phyloP scores from a whole-genome alignment of 441 rosid genomes.

The Adansonia gregorii region DNA sequence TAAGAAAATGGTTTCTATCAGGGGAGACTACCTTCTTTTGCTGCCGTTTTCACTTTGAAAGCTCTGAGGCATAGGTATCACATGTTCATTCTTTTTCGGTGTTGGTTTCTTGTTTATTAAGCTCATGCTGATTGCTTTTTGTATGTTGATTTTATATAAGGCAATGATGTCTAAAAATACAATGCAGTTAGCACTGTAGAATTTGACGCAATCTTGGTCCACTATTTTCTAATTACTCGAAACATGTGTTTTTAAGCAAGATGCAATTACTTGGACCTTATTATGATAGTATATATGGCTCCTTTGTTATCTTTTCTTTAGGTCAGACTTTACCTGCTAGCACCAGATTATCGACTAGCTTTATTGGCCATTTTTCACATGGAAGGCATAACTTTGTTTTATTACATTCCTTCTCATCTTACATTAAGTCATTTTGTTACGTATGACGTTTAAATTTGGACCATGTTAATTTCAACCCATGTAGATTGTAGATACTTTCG shows the following conservation, averaged over 20 bases:
- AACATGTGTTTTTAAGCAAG: background rate
- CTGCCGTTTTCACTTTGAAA: constrained; percentile 46
- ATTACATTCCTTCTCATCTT: background rate
- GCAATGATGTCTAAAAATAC: constrained; percentile 66
- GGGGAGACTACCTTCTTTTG: constrained; percentile 86
- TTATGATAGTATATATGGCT: background rate
- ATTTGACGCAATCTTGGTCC: constrained; percentile 59
- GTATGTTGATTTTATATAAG: constrained; percentile 44
- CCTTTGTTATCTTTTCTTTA: constrained; percentile 34
- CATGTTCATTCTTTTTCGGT: background rate
- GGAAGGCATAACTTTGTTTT: background rate
- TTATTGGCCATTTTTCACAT: constrained; percentile 1
- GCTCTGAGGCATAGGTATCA: constrained; percentile 63
- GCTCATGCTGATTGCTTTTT: constrained; percentile 16
- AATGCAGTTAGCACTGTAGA: constrained; percentile 69
- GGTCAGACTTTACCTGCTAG: constrained; percentile 38
- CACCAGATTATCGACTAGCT: constrained; percentile 21
- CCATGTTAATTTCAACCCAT: background rate
- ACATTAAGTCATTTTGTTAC: constrained; percentile 1
- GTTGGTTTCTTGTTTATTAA: background rate
- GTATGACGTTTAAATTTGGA: background rate
- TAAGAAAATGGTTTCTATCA: constrained; percentile 93
- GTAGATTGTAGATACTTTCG: background rate
- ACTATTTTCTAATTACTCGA: background rate
- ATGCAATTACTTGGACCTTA: background rate